Percentiles rank a stretch among this genome's conserved stretches.
Evolutionary conservation across 805 yeast species (phyloP).

Genomic region (Zygotorulaspora sp.): DNA sequence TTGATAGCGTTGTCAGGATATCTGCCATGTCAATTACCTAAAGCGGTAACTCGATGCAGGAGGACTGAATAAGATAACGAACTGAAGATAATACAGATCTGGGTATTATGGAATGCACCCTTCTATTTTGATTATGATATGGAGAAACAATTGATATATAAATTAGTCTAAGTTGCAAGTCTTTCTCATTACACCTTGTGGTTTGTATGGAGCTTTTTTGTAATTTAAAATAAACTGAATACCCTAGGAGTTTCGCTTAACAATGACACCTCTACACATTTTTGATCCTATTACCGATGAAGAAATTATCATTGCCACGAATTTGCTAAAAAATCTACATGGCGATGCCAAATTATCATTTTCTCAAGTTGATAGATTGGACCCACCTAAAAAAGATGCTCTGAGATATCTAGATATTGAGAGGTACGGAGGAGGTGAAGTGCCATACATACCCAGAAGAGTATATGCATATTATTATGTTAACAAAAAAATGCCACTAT

Average conservation of each 20-base stretch:
- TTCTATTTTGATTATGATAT: too few relatives aligned
- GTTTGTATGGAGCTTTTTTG: too few relatives aligned
- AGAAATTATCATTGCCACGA: conserved; percentile 54
- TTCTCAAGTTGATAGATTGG: conserved; percentile 61
- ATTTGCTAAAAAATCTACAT: conserved; percentile 55
- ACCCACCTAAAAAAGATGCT: conserved; percentile 77
- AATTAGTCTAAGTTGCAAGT: too few relatives aligned
- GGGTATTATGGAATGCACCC: background rate
- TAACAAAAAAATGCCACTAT: conserved; percentile 46
- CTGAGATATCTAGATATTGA: conserved; percentile 63
- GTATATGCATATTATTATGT: conserved; percentile 64
- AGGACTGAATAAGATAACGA: background rate
- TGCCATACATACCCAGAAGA: conserved; percentile 64
- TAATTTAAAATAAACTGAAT: too few relatives aligned
- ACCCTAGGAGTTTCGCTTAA: background rate
- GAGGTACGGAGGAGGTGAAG: conserved; percentile 44
- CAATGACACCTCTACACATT: conserved; percentile 40
- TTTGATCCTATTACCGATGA: conserved; percentile 56
- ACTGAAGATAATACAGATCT: conserved; percentile 1
- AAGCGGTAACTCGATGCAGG: background rate
- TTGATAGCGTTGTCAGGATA: background rate
- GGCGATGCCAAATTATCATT: conserved; percentile 56
- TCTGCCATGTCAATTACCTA: too few relatives aligned
- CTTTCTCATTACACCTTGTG: too few relatives aligned
- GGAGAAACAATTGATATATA: too few relatives aligned